Evolutionary conservation across 768 basidiomycete species (phyloP), one percentile per base, ranked within the genome.

Genomic region (Hortiboletus flavorubellus): DNA sequence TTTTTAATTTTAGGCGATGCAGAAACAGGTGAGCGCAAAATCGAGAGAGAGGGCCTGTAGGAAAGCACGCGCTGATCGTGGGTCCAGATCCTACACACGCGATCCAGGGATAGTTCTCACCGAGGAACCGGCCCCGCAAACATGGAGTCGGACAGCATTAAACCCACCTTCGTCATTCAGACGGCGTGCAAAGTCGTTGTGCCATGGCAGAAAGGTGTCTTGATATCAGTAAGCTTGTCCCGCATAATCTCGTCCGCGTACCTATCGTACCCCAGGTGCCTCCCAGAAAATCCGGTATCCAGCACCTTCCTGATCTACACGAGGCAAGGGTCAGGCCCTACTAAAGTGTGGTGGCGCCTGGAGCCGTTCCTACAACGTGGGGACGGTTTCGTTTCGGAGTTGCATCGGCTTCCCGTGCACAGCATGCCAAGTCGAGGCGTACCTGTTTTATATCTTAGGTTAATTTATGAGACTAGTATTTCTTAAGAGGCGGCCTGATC

Each of bases 21-120:
- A 55, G 44, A 48, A 43, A 47, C 64, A 57, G 57, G 68, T 61
- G 54, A 51, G 56, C 10, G 4, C 34, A 48, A 47, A 56, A 38
- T 57, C 59, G n/a, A n/a, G n/a, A n/a, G 37, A 26, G 26, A 26
- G 26, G 26, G 21, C 60, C 62, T 55, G 59, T 43, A 58, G 51
- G 60, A 44, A 59, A 35, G 59, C 64, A 61, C 59, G 66, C 62
- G 64, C 56, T 70, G 59, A 68, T 58, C 57, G 41, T 50, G 59
- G 46, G 54, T 35, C 47, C 33, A 72, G 70, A 54, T 49, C 29
- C 56, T 44, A 33, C 59, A 54, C 18, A 33, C 48, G 39, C 58
- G 39, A 38, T 55, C 58, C 39, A 53, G 49, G 58, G 31, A 66
- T 37, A 55, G 49, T 21, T 53, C 54, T 56, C 58, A 47, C 44